These are phyloP conservation scores for Penstemon barbatus DNA, from an alignment of 257 asterid genomes.

Conservation along the genomic window DNA sequence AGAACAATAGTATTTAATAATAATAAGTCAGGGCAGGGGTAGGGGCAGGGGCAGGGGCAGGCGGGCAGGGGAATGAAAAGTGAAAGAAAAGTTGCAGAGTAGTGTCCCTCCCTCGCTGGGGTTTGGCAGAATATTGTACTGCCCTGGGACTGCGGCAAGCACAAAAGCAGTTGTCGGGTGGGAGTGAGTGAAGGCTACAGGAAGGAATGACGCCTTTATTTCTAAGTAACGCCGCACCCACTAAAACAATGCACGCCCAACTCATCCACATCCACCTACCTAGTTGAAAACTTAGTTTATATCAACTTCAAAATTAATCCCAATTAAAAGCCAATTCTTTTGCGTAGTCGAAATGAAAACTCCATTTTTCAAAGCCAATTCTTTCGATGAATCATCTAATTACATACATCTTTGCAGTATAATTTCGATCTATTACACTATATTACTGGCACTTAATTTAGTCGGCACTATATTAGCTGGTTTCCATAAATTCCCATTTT, in stretches of 20 bases:
- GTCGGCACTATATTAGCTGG: too few relatives aligned
- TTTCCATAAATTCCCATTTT: too few relatives aligned
- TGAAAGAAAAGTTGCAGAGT: conserved; percentile 22
- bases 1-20: not conserved
- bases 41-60: not conserved
- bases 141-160: too few relatives aligned
- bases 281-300: not conserved
- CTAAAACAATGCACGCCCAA: not conserved
- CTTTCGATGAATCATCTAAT: too few relatives aligned
- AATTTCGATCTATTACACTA: too few relatives aligned
- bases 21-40: not conserved
- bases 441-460: too few relatives aligned
- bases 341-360: not conserved
- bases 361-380: too few relatives aligned
- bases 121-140: conserved; percentile 34
- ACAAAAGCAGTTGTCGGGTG: conserved; percentile 34
- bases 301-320: not conserved
- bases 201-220: conserved; percentile 41
- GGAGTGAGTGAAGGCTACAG: conserved; percentile 34
- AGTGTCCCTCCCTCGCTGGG: not conserved
- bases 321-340: too few relatives aligned
- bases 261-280: conserved; percentile 7
- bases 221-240: too few relatives aligned
- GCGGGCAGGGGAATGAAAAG: conserved; percentile 4
- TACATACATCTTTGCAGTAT: too few relatives aligned